Evolutionary conservation across 2,329 filamentous ascomycete species (phyloP), one percentile per base, ranked within the genome.

Genomic region (Aspergillus nomiae): DNA sequence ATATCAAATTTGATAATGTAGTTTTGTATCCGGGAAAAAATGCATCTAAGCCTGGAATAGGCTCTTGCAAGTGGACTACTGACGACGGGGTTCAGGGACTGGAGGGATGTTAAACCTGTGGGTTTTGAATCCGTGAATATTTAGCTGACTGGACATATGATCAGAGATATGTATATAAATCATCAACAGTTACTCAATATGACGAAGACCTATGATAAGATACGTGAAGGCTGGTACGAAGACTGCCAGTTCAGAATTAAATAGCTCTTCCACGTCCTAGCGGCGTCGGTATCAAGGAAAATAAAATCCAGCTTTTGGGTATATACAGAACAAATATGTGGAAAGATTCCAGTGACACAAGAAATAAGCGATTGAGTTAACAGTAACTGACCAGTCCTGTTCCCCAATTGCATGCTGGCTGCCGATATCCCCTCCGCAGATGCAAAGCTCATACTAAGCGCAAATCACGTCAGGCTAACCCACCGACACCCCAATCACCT

Each of bases 1-100:
- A 83, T 65, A 83, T 86, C 62, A 74, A 74, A 4, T 81, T 82
- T 65, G 74, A 82, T 56, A 79, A 82, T 67, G 70, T 82, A 28
- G 71, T 71, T 5, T 56, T 82, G 41, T 74, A 69, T 36, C 73
- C 70, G 2, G 66, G 63, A 16, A 61, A 72, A 59, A 78, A 79
- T 62, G 66, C 64, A 43, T 77, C 76, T 12, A 70, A 67, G 11
- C 71, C 69, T 14, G 77, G 72, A 14, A 70, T 62, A 26, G 77
- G 73, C 4, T 75, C 67, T 24, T 82, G 80, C 69, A 73, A 71
- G 53, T 80, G 76, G 63, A 75, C 74, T 8, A 71, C 68, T 5
- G 58, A 70, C 9, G 77, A 73, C n/a, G 79, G 80, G 10, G 77
- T 82, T 32, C 73, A 74, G 67, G 79, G 78, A 36, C 63, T 78